Evolutionary conservation across 306 rosid genomes (phyloP), one percentile per base, ranked within the genome.

Genomic region (Cucurbita moschata): DNA sequence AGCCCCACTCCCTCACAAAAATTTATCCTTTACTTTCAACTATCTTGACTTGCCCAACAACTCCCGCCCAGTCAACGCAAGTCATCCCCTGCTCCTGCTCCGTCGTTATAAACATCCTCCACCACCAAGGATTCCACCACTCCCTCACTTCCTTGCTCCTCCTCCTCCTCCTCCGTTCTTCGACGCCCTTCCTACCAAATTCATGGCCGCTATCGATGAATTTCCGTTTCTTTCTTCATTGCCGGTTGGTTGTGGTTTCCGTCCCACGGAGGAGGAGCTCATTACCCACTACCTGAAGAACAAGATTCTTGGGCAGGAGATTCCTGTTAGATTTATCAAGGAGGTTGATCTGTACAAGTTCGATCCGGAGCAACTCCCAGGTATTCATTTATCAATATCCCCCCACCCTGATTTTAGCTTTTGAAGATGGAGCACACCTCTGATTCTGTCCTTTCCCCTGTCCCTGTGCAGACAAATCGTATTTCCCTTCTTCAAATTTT

Each of bases 201-300:
- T 23, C 42, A 19, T 68, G 56, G 73, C 42, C 21, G 3, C 66
- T 35, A 35, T n/a, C 18, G 1, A 8, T 23, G 16, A 3, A 13
- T 35, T 63, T 16, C 37, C 18, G 15, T 43, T 43, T 18, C 53
- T 53, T 42, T n/a, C n/a, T 47, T 49, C 6, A 50, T 16, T 6
- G 61, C 71, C 71, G 54, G 15, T 75, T 52, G 78, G 78, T n/a
- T 90, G 11, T 83, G 64, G 96, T 57, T 90, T 90, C 76, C 79
- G 38, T 4, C 97, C 98, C 11, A 87, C 90, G 0, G 97, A 88
- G 18, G 87, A 82, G 57, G 98, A 93, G 74, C 87, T 93, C 12
- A 60, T 93, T 1, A 5, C 1, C 10, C 51, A 86, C 58, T 90
- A 76, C 77, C 77, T 93, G n/a, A 81, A 44, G 70, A 64, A 69